Evolutionary conservation across 208 protist species (phyloP).

Genomic region (Tritrichomonas musculus): DNA sequence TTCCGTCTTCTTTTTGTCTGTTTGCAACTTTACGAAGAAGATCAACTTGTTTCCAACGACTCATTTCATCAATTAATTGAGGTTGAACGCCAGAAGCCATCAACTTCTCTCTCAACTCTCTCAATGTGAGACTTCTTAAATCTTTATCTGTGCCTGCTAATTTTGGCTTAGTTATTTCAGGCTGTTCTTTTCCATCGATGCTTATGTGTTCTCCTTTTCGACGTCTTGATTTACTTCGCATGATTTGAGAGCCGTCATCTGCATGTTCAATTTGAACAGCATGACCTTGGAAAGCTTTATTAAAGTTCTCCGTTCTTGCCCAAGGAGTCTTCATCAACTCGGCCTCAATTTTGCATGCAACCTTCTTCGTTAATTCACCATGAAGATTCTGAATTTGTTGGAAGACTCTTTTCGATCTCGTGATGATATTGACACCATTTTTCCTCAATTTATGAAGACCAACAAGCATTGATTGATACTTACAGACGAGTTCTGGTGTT

Average conservation of each 20-base stretch:
- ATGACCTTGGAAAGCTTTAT: constrained; percentile 20
- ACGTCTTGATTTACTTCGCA: not conserved
- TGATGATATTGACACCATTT: not conserved
- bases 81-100: not conserved
- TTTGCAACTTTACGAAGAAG: not conserved
- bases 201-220: not conserved
- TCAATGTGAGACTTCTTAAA: not conserved
- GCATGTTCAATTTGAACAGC: not conserved
- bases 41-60: not conserved
- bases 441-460: not conserved
- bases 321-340: constrained; percentile 24
- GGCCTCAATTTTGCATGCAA: not conserved
- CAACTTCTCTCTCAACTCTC: not conserved
- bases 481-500: constrained; percentile 10
- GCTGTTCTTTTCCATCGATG: not conserved
- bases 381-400: constrained; percentile 3
- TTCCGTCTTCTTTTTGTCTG: not conserved
- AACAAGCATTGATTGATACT: constrained; percentile 29
- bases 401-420: not conserved
- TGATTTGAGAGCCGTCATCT: not conserved
- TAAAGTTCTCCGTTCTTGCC: constrained; percentile 7
- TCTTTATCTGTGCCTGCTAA: not conserved
- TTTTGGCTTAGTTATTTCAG: not conserved
- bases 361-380: not conserved
- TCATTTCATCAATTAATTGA: not conserved